Evolutionary conservation across 2,329 filamentous ascomycete genomes (phyloP), one percentile per base, ranked within the genome.

Genomic region (Xylariaceae sp.): DNA sequence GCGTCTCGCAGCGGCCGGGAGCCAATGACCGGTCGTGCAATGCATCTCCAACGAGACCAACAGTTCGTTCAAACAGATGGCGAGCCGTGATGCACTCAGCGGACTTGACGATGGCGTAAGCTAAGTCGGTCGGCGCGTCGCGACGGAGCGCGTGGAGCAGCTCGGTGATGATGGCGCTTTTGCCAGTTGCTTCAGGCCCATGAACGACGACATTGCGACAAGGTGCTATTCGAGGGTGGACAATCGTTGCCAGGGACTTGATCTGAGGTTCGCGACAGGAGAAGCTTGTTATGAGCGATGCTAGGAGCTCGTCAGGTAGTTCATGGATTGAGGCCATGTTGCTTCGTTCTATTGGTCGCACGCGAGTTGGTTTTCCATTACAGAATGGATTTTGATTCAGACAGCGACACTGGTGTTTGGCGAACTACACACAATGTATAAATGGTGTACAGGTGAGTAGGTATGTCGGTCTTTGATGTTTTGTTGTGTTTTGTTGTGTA

Each of bases 161-260:
- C 2, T 79, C 76, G 54, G 77, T 76, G 3, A 86, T 76, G 49
- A 96, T 79, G 47, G 82, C 81, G 34, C 84, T 89, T 73, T 97
- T 97, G 41, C 91, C 92, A 0, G 91, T 95, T 2, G 90, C 87
- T 65, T 91, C 85, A 32, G 91, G 83, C 49, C 94, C 94, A 70
- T 97, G 85, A 47, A 95, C 71, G 27, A 96, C 84, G 8, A 96
- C 70, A 57, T 88, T 88, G 8, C 83, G 76, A 54, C 87, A 88
- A 54, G 83, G 85, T 32, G 88, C 85, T n/a, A 85, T 77, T 46
- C 74, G 71, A 27, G 84, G 80, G 83, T 89, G 66, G 30, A 85
- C 63, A 3, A 86, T 73, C 1, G 80, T 80, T 26, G 79, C 73
- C 7, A 86, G 70, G 12, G 80, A 73, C n/a, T 77, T 75, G 54